Base-by-base conservation (phyloP, 139 green algal species). In the Chlorella ohadii region DNA sequence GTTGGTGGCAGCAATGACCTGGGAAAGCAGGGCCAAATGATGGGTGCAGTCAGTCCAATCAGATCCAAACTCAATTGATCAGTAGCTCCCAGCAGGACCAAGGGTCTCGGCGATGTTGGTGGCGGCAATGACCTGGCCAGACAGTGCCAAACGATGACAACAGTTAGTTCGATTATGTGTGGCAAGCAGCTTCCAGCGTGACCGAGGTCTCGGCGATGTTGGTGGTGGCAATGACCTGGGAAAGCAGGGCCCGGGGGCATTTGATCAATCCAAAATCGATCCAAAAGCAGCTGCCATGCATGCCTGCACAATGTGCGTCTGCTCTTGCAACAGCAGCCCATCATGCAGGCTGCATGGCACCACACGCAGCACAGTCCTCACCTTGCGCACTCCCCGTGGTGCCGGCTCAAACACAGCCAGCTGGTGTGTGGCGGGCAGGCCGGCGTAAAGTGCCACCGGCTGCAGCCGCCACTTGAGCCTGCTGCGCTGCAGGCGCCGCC, bases 51-150 rank as follows among this genome's bases (percentile, higher is more conserved):
- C n/a, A n/a, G n/a, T n/a, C n/a, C n/a, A n/a, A n/a, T n/a, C n/a
- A n/a, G n/a, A n/a, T n/a, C n/a, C n/a, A n/a, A n/a, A n/a, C n/a
- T n/a, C n/a, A n/a, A n/a, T n/a, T n/a, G n/a, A n/a, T n/a, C n/a
- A n/a, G n/a, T n/a, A n/a, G n/a, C 94, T 81, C 97, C 93, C 19
- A 98, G 87, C 3, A 93, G 97, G 11, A 98, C 87, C 19, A 89
- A 95, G 13, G n/a, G 95, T 98, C 84, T 98, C 96, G 0, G 96
- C 96, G 15, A 98, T 92, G 91, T 98, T 98, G 41, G 95, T 98
- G 19, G 96, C 93, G 41, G 95, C 91, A 57, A 98, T 90, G 23
- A 97, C 92, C 89, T 97, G 85, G n/a, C 38, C 5, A 57, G n/a
- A n/a, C n/a, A n/a, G n/a, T n/a, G n/a, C n/a, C n/a, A n/a, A n/a